A percentile compares a stretch with the other conserved stretches of the same genome.
These are phyloP conservation scores for Neobulgaria alba DNA, from an alignment of 2,329 filamentous ascomycete species.

Conservation along the genomic window DNA sequence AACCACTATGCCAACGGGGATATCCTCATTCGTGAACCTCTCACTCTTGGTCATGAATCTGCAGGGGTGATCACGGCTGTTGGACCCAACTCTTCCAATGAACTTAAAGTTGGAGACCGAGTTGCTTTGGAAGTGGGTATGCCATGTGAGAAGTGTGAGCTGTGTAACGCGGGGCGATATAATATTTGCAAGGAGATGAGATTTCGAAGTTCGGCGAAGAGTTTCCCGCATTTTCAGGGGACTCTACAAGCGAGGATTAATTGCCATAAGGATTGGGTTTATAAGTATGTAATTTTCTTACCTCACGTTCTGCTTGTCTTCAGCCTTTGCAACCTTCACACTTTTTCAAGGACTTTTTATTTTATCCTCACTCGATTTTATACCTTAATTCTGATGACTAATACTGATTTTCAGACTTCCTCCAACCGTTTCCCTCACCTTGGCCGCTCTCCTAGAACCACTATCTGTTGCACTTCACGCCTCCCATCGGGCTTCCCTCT, in stretches of 20 bases:
- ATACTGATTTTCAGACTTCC: constrained; percentile 26
- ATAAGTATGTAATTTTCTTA: too few species aligned
- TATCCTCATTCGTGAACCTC: constrained; percentile 81
- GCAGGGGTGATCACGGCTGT: constrained; percentile 74
- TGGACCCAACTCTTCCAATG: constrained; percentile 65
- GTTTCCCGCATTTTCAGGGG: constrained; percentile 29
- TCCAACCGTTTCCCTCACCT: constrained; percentile 76
- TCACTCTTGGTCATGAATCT: constrained; percentile 92
- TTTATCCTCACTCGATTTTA: too few species aligned
- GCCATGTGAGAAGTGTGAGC: constrained; percentile 81
- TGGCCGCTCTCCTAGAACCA: constrained; percentile 85
- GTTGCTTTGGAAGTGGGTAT: constrained; percentile 93
- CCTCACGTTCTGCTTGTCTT: too few species aligned
- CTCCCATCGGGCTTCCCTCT: constrained; percentile 70
- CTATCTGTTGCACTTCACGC: constrained; percentile 84
- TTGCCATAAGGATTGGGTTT: too few species aligned
- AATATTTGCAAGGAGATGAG: constrained; percentile 70
- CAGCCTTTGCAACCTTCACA: too few species aligned
- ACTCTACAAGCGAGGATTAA: constrained; percentile 48
- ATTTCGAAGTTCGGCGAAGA: constrained; percentile 30
- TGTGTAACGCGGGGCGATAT: constrained; percentile 83
- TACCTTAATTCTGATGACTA: too few species aligned
- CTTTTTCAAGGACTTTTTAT: too few species aligned
- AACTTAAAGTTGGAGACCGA: constrained; percentile 78
- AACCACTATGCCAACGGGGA: constrained; percentile 89